These are phyloP conservation scores for Cylindricascospora bacillispora DNA, from an alignment of 1,139 yeast genomes.

Conservation along the genomic window DNA sequence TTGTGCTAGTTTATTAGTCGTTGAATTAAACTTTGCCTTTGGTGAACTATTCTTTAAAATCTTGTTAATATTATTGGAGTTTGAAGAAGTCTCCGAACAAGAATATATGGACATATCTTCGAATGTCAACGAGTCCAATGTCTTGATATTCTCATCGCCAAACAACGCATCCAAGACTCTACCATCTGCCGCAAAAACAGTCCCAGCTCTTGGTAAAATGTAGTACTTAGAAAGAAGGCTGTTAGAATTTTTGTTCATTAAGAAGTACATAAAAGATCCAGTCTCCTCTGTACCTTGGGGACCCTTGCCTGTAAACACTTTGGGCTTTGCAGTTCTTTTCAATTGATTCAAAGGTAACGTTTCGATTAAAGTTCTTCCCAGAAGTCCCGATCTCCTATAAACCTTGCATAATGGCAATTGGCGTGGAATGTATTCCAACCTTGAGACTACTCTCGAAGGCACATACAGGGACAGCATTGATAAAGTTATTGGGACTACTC, in stretches of 20 bases:
- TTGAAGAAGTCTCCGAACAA: constrained; percentile 2
- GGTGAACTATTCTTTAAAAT: constrained; percentile 2
- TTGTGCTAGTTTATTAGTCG: background rate
- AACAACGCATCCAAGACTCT: constrained; percentile 21
- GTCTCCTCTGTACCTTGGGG: constrained; percentile 23
- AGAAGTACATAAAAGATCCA: constrained; percentile 17
- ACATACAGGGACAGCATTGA: constrained; percentile 15
- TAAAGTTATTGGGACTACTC: constrained; percentile 20
- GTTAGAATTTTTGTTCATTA: constrained; percentile 10
- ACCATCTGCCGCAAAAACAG: constrained; percentile 20
- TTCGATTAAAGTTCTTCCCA: constrained; percentile 7
- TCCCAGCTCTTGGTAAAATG: constrained; percentile 22
- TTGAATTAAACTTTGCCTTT: constrained; percentile 1
- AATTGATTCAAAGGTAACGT: constrained; percentile 11
- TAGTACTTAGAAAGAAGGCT: constrained; percentile 10
- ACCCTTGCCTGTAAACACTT: constrained; percentile 23
- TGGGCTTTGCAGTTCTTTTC: constrained; percentile 10
- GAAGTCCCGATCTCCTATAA: constrained; percentile 13
- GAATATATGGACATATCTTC: constrained; percentile 1
- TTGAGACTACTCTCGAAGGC: constrained; percentile 20
- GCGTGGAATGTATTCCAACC: constrained; percentile 17
- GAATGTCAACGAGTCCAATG: constrained; percentile 1
- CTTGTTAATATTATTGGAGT: constrained; percentile 2
- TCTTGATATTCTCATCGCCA: constrained; percentile 10
- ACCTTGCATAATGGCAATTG: constrained; percentile 13